Percentiles rank a stretch among this genome's conserved stretches.
Conservation (phyloP, 1,284 basidiomycete genomes). For the Mycena sp. region DNA sequence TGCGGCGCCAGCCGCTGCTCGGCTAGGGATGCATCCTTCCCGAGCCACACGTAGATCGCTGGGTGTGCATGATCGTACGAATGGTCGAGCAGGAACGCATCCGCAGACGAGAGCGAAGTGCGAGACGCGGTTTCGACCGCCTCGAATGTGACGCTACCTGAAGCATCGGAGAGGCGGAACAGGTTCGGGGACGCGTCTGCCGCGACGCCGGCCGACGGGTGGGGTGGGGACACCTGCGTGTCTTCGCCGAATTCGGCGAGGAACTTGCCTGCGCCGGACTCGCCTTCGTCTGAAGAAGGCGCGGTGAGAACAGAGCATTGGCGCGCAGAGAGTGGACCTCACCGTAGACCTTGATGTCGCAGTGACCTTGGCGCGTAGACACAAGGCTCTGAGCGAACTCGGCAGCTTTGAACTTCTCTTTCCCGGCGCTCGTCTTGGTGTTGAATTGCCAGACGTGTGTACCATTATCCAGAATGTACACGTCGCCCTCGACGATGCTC, state of each 20-base stretch:
- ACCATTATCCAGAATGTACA: slow-evolving; percentile 69
- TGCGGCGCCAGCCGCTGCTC: slow-evolving; percentile 61
- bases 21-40: slow-evolving; percentile 54
- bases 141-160: slow-evolving; percentile 51
- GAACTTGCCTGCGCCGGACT: slow-evolving; percentile 55
- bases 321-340: slow-evolving; percentile 27
- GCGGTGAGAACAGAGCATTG: not conserved
- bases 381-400: slow-evolving; percentile 64
- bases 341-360: slow-evolving; percentile 64
- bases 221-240: slow-evolving; percentile 22
- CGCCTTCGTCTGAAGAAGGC: slow-evolving; percentile 61
- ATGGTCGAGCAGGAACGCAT: slow-evolving; percentile 59
- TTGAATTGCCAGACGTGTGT: slow-evolving; percentile 62
- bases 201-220: slow-evolving; percentile 2
- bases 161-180: slow-evolving; percentile 59
- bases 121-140: slow-evolving; percentile 43
- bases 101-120: slow-evolving; percentile 53
- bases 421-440: slow-evolving; percentile 59
- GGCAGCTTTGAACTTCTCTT: slow-evolving; percentile 66
- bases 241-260: slow-evolving; percentile 54
- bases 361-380: slow-evolving; percentile 51
- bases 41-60: slow-evolving; percentile 67
- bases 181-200: slow-evolving; percentile 47
- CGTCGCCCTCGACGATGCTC: slow-evolving; percentile 62
- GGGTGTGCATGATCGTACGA: slow-evolving; percentile 45